Evolutionary conservation across 148 eudicot genomes (phyloP), one percentile per base, ranked within the genome.

Genomic region (Vaccinium vitisidaea): DNA sequence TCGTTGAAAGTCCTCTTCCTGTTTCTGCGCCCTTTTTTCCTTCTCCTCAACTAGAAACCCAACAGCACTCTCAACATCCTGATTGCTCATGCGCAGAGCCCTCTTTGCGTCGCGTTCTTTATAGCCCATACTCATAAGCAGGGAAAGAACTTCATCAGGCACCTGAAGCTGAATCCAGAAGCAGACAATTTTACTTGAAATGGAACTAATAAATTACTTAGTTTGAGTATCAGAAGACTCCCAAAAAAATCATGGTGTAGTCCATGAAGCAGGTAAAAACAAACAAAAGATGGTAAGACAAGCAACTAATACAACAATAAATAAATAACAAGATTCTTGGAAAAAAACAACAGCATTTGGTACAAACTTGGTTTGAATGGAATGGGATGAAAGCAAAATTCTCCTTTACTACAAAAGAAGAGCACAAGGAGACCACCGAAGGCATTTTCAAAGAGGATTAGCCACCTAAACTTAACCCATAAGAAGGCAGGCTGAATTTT

Each of bases 71-170:
- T 88, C 90, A 86, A 93, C 86, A 85, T 92, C 91, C 84, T 93
- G 97, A 76, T 89, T 90, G 89, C 88, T 96, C 92, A 96, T 90
- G 85, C 95, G 94, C 83, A 96, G 86, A 77, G 99, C 97, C 79
- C 95, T 92, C 81, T 89, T 96, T 53, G 95, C 93, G 82, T 93
- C 89, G 52, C 77, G 87, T 90, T 94, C 95, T 86, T 87, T 86
- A 83, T 94, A 95, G 58, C 99, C 99, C 98, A 96, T 94, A 89
- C 98, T 87, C 92, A 95, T 84, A 46, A 96, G 86, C 55, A 89
- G 84, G 3, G 98, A 92, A 56, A 96, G 87, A 85, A 94, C 87
- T 85, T 96, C 98, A 89, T 96, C 99, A 78, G 96, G 91, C 70
- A 96, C 94, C 91, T 94, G 95, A 86, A 96, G 99, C 99, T 96